Conservation (phyloP, 768 basidiomycete species). For the Lactarius deliciosus region DNA sequence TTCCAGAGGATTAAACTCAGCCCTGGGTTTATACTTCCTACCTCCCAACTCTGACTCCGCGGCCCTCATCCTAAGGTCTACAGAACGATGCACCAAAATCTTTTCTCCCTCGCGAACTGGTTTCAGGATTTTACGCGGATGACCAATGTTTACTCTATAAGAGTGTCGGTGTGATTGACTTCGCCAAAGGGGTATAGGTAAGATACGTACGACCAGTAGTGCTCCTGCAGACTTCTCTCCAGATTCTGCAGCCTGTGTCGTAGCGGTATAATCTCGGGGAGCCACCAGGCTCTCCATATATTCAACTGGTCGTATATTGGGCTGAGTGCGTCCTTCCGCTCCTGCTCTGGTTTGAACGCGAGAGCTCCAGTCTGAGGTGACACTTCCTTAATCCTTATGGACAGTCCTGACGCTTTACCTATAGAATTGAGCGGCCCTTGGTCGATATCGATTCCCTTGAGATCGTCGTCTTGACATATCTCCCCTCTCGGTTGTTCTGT, state of each 20-base stretch:
- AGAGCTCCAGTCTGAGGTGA: constrained; percentile 25
- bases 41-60: constrained; percentile 28
- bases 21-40: constrained; percentile 36
- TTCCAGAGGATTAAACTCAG: constrained; percentile 30
- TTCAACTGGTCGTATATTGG: constrained; percentile 58
- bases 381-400: background rate
- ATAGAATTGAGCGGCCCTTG: background rate
- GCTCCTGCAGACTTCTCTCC: background rate
- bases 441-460: background rate
- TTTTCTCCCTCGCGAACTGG: background rate
- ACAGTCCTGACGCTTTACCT: background rate
- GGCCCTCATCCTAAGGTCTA: constrained; percentile 22
- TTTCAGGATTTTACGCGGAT: background rate
- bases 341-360: constrained; percentile 50
- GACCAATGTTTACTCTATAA: constrained; percentile 9
- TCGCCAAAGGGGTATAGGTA: background rate
- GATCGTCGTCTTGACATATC: background rate
- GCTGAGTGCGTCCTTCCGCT: constrained; percentile 55
- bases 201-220: constrained; percentile 9
- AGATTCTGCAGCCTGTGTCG: constrained; percentile 7
- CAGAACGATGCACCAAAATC: constrained; percentile 13
- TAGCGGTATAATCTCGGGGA: constrained; percentile 50
- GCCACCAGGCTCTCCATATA: constrained; percentile 57
- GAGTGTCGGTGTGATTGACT: background rate
- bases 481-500: background rate